These are phyloP conservation scores for Diaporthe helianthi DNA, from an alignment of 2,329 filamentous ascomycete genomes.

Conservation along the genomic window DNA sequence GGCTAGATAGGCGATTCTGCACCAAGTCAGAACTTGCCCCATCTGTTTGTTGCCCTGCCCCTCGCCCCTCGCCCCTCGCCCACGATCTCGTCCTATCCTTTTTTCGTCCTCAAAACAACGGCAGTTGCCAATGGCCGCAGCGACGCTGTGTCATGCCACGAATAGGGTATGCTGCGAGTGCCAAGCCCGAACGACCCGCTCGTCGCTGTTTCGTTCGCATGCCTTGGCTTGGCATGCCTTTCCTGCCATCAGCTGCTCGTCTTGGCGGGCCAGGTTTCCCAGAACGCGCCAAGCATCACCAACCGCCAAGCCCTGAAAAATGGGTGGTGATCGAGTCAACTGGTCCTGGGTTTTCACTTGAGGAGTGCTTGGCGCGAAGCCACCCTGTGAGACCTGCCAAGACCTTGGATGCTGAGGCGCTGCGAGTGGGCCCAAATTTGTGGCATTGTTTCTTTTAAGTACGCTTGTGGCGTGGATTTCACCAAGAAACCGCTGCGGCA, in stretches of 20 bases:
- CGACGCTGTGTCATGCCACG: conserved; percentile 11
- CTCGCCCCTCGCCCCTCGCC: conserved; percentile 6
- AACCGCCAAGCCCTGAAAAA: conserved; percentile 10
- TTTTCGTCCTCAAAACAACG: neutral
- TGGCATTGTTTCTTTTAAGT: neutral
- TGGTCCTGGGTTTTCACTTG: neutral
- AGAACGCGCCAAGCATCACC: conserved; percentile 18
- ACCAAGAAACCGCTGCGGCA: neutral
- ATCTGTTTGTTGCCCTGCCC: neutral
- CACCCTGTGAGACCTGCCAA: conserved; percentile 24
- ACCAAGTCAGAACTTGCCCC: neutral
- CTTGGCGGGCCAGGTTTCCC: conserved; percentile 9
- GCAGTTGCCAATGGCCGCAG: conserved; percentile 8
- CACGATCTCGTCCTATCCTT: neutral
- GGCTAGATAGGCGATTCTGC: neutral
- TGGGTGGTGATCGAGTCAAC: conserved; percentile 24
- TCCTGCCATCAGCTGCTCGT: conserved; percentile 18
- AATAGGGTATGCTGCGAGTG: conserved; percentile 17
- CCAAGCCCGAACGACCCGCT: conserved; percentile 23
- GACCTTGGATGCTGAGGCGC: conserved; percentile 19
- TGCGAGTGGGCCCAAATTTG: neutral
- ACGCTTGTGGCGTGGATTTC: neutral
- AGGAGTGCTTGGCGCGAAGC: conserved; percentile 2
- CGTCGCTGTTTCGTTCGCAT: conserved; percentile 21
- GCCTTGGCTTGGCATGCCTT: conserved; percentile 15